These are phyloP conservation scores for Podospora comata DNA, from an alignment of 495 filamentous ascomycete species.

Conservation along the genomic window DNA sequence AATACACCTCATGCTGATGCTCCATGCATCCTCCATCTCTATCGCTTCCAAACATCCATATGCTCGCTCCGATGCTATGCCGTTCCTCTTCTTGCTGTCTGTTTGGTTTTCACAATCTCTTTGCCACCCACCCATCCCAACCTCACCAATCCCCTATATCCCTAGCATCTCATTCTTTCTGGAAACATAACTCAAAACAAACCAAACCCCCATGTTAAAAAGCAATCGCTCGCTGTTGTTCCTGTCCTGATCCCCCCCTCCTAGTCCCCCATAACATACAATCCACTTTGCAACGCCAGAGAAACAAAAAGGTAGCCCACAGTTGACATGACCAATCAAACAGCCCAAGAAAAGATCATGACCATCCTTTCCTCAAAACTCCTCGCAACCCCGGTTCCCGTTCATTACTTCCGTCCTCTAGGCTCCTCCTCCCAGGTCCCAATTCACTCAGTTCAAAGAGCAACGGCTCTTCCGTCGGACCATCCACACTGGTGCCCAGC, in stretches of 20 bases:
- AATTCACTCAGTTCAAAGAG: constrained; percentile 89
- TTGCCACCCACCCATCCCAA: neutral
- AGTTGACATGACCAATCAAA: neutral
- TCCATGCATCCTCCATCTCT: constrained; percentile 1
- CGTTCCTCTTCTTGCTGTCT: neutral
- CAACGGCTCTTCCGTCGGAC: constrained; percentile 65
- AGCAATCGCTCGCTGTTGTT: neutral
- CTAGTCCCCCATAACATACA: neutral
- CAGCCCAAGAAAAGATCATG: neutral
- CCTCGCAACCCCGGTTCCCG: constrained; percentile 17
- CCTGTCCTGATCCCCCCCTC: neutral
- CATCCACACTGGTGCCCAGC: constrained; percentile 53
- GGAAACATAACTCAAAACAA: neutral
- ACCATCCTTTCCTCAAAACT: constrained; percentile 23
- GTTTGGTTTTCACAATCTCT: neutral
- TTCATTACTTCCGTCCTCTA: constrained; percentile 62
- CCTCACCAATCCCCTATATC: neutral
- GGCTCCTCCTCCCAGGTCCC: constrained; percentile 62
- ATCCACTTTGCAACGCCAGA: neutral
- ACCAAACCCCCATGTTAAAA: neutral
- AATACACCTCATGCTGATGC: neutral
- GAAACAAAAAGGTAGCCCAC: neutral
- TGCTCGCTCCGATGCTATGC: neutral
- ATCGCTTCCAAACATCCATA: neutral
- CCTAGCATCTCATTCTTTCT: neutral